phyloP scores from a whole-genome alignment of 192 early-diverging fungal species.

The Mortierella alpina region DNA sequence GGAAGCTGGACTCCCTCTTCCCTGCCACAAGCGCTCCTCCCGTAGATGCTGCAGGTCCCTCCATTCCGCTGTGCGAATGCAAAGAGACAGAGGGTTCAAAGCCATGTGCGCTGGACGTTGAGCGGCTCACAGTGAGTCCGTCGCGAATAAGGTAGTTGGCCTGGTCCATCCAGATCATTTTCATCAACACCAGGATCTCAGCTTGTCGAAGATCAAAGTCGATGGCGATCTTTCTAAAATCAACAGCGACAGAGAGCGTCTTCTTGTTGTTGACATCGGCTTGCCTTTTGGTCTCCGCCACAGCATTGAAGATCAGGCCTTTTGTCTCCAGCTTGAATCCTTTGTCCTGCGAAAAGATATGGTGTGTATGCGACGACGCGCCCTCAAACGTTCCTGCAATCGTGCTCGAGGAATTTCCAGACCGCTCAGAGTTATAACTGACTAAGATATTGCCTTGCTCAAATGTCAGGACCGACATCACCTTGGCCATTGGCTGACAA shows the following conservation, averaged over 20 bases:
- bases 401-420: conserved; percentile 56
- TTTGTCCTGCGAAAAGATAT: conserved; percentile 76
- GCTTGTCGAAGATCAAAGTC: conserved; percentile 77
- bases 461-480: conserved; percentile 72
- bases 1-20: conserved; percentile 55
- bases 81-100: conserved; percentile 17
- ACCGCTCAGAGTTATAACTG: conserved; percentile 55
- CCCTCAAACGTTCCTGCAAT: conserved; percentile 69
- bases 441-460: conserved; percentile 76
- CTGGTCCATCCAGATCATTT: conserved; percentile 74
- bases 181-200: conserved; percentile 78
- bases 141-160: conserved; percentile 55
- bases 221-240: conserved; percentile 62
- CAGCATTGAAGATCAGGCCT: conserved; percentile 69
- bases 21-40: conserved; percentile 1
- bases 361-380: conserved; percentile 71
- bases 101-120: conserved; percentile 30
- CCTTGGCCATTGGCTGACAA: conserved; percentile 80
- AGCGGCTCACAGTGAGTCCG: conserved; percentile 32
- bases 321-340: conserved; percentile 71
- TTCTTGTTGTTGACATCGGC: conserved; percentile 59
- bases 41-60: background rate
- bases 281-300: conserved; percentile 63
- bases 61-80: background rate
- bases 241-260: conserved; percentile 65